These are phyloP conservation scores for Platanthera guangdongensis DNA, from an alignment of 106 monocot species.

Conservation along the genomic window DNA sequence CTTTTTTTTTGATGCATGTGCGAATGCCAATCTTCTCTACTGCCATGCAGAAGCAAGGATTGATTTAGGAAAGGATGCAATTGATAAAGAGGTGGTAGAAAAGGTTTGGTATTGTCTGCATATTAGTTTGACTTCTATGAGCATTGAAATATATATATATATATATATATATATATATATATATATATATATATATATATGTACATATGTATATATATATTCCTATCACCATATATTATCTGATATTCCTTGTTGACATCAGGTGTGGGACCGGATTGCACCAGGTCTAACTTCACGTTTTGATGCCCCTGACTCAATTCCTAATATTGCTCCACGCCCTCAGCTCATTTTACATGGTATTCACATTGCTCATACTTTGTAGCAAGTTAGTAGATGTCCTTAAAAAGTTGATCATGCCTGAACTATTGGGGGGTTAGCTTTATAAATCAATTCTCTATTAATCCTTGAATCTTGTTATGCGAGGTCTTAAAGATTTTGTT, in stretches of 20 bases:
- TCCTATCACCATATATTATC: neutral
- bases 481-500: no score
- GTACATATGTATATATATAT: no score
- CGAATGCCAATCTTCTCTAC: neutral
- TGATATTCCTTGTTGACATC: conserved; percentile 9
- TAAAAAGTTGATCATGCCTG: neutral
- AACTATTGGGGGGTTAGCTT: no score
- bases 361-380: neutral
- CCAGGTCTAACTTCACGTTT: conserved; percentile 75
- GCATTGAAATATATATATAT: neutral
- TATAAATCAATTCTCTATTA: no score
- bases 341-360: conserved; percentile 67
- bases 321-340: conserved; percentile 56
- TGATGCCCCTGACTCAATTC: conserved; percentile 73
- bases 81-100: conserved; percentile 84
- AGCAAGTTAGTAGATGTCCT: neutral
- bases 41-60: conserved; percentile 61
- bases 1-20: neutral
- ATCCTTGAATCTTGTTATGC: no score
- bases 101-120: conserved; percentile 39
- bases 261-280: conserved; percentile 97
- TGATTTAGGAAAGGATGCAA: conserved; percentile 58
- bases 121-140: neutral
- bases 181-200: no score
- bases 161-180: no score